These are phyloP conservation scores for Stephania cephalantha DNA, from an alignment of 164 flowering plant species.

Conservation along the genomic window DNA sequence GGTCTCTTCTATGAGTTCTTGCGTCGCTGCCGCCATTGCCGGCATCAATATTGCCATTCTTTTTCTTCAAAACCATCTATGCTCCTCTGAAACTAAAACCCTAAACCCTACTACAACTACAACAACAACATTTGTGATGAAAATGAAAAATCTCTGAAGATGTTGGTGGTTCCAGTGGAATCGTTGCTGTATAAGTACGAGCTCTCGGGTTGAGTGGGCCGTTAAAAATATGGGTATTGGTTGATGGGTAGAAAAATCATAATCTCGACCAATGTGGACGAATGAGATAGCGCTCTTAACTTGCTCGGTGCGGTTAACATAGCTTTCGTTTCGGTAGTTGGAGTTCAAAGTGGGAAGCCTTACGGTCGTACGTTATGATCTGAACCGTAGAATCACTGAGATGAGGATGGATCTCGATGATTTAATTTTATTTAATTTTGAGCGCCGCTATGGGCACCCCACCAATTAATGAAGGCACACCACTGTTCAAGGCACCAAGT, in stretches of 20 bases:
- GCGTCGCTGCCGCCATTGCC: constrained; percentile 1
- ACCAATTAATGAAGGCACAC: too few species aligned
- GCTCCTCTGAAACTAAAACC: neutral
- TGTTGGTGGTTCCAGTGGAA: neutral
- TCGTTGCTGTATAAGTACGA: neutral
- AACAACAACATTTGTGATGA: too few species aligned
- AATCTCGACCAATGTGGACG: too few species aligned
- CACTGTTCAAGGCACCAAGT: too few species aligned
- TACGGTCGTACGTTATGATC: neutral
- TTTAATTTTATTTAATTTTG: too few species aligned
- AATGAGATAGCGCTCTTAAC: neutral
- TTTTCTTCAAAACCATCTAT: constrained; percentile 17
- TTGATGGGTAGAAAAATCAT: too few species aligned
- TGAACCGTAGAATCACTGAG: neutral
- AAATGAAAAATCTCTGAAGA: neutral
- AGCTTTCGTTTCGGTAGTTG: neutral
- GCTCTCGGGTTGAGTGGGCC: neutral
- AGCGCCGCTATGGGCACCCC: too few species aligned
- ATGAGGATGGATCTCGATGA: too few species aligned
- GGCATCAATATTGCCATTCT: neutral
- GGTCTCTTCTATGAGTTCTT: constrained; percentile 7
- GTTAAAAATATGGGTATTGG: neutral
- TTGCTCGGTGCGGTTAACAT: neutral
- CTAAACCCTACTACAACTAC: too few species aligned
- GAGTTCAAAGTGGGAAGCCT: neutral